Conservation (phyloP, 2,329 filamentous ascomycete species). For the Basipetospora sp. region DNA sequence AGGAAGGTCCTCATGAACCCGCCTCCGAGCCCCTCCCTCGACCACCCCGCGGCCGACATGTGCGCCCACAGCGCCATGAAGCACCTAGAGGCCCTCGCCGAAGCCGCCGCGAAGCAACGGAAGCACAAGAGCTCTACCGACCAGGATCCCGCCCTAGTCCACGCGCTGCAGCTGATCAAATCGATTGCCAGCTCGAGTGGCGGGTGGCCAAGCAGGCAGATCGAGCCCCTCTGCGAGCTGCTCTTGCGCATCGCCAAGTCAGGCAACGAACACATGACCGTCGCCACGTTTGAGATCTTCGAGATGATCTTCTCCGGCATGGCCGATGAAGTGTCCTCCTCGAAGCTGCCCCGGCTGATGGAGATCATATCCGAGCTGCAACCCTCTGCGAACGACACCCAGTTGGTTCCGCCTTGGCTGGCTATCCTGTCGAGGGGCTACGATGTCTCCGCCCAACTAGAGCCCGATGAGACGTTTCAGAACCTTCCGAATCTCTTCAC, state of each 20-base stretch:
- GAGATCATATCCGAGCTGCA: constrained; percentile 86
- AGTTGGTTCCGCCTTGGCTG: constrained; percentile 90
- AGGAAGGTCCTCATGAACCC: constrained; percentile 69
- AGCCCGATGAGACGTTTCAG: constrained; percentile 79
- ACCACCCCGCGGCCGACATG: constrained; percentile 91
- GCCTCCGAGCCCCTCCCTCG: constrained; percentile 78
- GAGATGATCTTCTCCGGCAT: constrained; percentile 91
- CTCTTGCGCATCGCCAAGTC: constrained; percentile 77
- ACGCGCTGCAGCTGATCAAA: constrained; percentile 83
- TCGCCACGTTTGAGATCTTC: constrained; percentile 93
- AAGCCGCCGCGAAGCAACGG: constrained; percentile 43
- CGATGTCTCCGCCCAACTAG: constrained; percentile 78
- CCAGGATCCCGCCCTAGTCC: constrained; percentile 74
- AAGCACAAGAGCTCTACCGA: constrained; percentile 52
- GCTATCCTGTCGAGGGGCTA: constrained; percentile 89
- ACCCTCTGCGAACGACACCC: constrained; percentile 82
- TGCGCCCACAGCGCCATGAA: constrained; percentile 82
- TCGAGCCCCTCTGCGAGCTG: constrained; percentile 79
- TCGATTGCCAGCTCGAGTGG: constrained; percentile 73
- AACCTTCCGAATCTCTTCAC: constrained; percentile 76
- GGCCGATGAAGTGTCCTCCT: constrained; percentile 70
- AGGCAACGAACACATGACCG: constrained; percentile 88
- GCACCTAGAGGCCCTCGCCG: constrained; percentile 60
- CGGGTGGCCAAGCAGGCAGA: constrained; percentile 93
- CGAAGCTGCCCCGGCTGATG: constrained; percentile 76